Evolutionary conservation across 164 flowering plant genomes (phyloP).

Genomic region (Vitis rupestris): DNA sequence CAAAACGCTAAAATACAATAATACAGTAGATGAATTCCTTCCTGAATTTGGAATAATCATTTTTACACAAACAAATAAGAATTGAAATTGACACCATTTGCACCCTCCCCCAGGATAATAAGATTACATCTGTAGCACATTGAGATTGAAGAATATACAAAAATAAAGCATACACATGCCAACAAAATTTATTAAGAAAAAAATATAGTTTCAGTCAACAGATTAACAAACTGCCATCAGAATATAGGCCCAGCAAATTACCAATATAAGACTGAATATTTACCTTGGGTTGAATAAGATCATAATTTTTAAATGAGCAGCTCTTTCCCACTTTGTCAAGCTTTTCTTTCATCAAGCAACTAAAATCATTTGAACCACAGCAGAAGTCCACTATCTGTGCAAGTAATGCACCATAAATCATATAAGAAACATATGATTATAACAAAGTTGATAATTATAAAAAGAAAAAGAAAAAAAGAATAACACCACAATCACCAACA

Average conservation of each 20-base stretch:
- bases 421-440: not conserved
- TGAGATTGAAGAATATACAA: not conserved
- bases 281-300: constrained; percentile 22
- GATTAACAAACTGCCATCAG: not conserved
- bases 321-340: constrained; percentile 17
- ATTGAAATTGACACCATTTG: not conserved
- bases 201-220: not conserved
- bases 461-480: not conserved
- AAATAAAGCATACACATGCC: not conserved
- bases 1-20: not conserved
- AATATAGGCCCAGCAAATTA: not conserved
- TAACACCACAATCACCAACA: no score
- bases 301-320: constrained; percentile 20
- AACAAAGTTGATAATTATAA: not conserved
- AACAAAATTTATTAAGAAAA: not conserved
- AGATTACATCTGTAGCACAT: not conserved
- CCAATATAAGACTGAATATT: no score
- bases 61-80: not conserved
- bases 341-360: constrained; percentile 20
- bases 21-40: not conserved
- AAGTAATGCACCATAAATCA: no score
- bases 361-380: constrained; percentile 26
- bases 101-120: not conserved
- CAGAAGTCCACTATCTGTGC: constrained; percentile 26
- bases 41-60: not conserved